Base-by-base conservation (phyloP, 73 alveolate genomes). In the Paramecium sonneborni region DNA sequence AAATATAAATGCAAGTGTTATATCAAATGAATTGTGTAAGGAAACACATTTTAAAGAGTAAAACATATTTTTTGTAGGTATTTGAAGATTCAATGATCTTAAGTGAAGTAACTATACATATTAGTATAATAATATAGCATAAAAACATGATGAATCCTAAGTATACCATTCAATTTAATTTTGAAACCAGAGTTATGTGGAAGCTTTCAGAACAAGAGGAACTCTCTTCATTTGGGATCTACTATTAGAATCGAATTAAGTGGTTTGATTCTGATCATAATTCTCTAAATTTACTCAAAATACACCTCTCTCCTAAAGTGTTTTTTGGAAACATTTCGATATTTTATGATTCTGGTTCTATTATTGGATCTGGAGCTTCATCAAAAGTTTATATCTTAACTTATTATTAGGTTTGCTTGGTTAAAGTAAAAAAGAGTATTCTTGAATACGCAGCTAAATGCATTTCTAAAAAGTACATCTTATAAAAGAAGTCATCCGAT, bases 181-280 rank as follows among this genome's bases (percentile, higher is more conserved):
- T 79, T 24, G 90, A 79, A 30, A 30, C 69, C 11, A 21, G 90
- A 44, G 55, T 79, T 1, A 43, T 79, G 74, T 79, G 90, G 90
- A 79, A 44, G 18, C 2, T 37, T 34, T 79, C 90, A 21, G 90
- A 79, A 79, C 20, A 79, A 20, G 72, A 79, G 6, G 90, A 79
- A 20, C 41, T 79, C 10, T 39, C 26, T 44, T 43, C 69, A 10
- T 79, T 79, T 79, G 90, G 90, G 7, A 30, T 79, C 28, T 46
- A 30, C 34, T 79, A 79, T 23, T 8, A 10, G 12, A 30, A 38
- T 23, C 44, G 55, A 44, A 46, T 79, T 44, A 79, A 79, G 41
- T 79, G 90, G 90, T 79, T 79, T 44, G 90, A 79, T 15, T 23
- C 62, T 39, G 90, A 79, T 41, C 44, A 79, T 44, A 38, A 79